phyloP scores from a whole-genome alignment of 805 yeast genomes.

The Priceomyces haplophilus region DNA sequence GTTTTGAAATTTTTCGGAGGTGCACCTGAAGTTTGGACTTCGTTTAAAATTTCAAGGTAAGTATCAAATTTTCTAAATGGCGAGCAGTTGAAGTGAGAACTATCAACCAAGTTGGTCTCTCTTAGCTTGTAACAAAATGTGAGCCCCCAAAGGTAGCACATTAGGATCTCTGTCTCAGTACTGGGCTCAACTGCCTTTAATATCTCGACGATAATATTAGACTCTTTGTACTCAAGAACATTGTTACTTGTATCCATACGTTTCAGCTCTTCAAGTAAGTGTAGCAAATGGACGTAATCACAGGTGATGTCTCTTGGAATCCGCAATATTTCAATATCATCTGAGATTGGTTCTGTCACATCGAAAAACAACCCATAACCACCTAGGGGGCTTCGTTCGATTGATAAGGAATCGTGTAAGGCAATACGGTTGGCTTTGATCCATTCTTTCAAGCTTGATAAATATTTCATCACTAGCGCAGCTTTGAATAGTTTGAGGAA shows the following conservation, averaged over 20 bases:
- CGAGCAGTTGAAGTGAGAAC: slow-evolving; percentile 4
- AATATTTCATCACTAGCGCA: neutral
- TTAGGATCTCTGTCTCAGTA: slow-evolving; percentile 27
- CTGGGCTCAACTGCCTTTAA: slow-evolving; percentile 21
- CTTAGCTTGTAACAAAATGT: slow-evolving; percentile 8
- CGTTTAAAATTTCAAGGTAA: slow-evolving; percentile 19
- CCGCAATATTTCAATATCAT: slow-evolving; percentile 17
- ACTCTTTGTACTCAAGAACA: slow-evolving; percentile 9
- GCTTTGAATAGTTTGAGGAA: too few relatives aligned
- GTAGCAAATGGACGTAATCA: slow-evolving; percentile 22
- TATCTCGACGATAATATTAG: slow-evolving; percentile 19
- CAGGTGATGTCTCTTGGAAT: slow-evolving; percentile 16
- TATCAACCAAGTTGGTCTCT: neutral
- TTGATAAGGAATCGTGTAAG: slow-evolving; percentile 2
- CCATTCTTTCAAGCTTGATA: neutral
- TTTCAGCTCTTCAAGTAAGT: slow-evolving; percentile 16
- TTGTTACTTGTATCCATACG: slow-evolving; percentile 10
- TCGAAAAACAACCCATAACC: slow-evolving; percentile 30
- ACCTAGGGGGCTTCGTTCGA: slow-evolving; percentile 24
- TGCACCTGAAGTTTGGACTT: slow-evolving; percentile 12
- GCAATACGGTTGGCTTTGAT: neutral
- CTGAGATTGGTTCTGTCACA: neutral
- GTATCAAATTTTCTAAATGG: slow-evolving; percentile 9
- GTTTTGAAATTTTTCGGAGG: slow-evolving; percentile 5
- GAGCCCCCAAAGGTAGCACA: slow-evolving; percentile 24